Percentiles rank a stretch among this genome's conserved stretches.
These are phyloP conservation scores for Populus deltoides DNA, from an alignment of 345 rosid species.

Conservation along the genomic window DNA sequence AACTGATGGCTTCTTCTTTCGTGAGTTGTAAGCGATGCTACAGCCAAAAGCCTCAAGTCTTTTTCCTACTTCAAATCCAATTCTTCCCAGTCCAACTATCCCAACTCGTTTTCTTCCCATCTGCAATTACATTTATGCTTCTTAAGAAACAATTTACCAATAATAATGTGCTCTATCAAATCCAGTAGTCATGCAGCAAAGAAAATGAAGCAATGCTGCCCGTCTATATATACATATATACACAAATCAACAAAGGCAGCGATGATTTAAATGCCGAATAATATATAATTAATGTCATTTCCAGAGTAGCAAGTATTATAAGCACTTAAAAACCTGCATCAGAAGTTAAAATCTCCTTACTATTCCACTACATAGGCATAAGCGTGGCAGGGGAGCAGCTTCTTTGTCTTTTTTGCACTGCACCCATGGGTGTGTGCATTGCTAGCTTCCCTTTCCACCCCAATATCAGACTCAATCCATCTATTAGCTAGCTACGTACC, in stretches of 20 bases:
- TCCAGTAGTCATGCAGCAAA: neutral
- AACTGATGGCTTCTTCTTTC: slow-evolving; percentile 11
- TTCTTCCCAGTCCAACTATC: slow-evolving; percentile 21
- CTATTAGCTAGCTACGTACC: neutral
- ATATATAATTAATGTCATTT: neutral
- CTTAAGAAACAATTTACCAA: neutral
- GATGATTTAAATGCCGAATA: neutral
- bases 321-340: neutral
- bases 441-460: neutral
- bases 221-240: neutral
- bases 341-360: too few relatives aligned
- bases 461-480: neutral
- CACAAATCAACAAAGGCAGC: neutral
- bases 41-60: slow-evolving; percentile 21
- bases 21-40: slow-evolving; percentile 19
- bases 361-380: neutral
- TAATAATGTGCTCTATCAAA: neutral
- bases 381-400: neutral
- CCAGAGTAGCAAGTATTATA: neutral
- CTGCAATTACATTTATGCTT: slow-evolving; percentile 6
- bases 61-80: slow-evolving; percentile 18
- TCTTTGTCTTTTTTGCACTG: neutral
- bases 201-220: neutral
- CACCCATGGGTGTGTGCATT: neutral
- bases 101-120: slow-evolving; percentile 21